Base-by-base conservation (phyloP, 129 eudicot species). In the Silybum marianum region DNA sequence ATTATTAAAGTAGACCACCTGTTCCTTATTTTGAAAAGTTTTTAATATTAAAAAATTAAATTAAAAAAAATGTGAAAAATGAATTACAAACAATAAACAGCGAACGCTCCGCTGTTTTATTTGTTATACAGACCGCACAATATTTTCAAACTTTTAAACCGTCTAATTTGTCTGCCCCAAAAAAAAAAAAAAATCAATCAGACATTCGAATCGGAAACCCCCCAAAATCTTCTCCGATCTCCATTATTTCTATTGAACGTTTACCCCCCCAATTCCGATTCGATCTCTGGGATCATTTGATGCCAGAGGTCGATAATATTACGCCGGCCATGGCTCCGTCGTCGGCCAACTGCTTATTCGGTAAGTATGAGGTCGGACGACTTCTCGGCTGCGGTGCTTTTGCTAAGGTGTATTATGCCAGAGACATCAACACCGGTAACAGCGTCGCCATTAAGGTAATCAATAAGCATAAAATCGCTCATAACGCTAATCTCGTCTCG, bases 301-400 rank as follows among this genome's bases (percentile, higher is more conserved):
- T 78, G 54, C 82, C 86, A 9, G 83, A 83, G 86, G 60, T 71
- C 79, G 69, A 21, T 36, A 14, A 60, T 60, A 3, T 39, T 7
- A 4, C 63, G 23, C 19, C 78, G 58, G 11, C 10, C 62, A 72
- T 83, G 82, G 81, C 72, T 44, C 16, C 22, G 6, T 71, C 86
- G 39, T 1, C 82, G 44, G 26, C 58, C n/a, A 72, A 83, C 9
- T 21, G 88, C 62, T 70, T 94, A 19, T 87, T 89, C 77, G 91
- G 92, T 5, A 94, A 94, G 63, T 94, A 94, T 36, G 94, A 94
- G 69, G 19, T 94, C 66, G 93, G 94, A 2, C 87, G 80, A 22
- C 93, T 94, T 23, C 90, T 94, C 19, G 97, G 95, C 72, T 87
- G 93, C 66, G 97, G 98, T 12, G 93, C 95, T 7, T 94, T 90